phyloP scores from a whole-genome alignment of 179 eudicot genomes.

The Amaranthus tricolor region DNA sequence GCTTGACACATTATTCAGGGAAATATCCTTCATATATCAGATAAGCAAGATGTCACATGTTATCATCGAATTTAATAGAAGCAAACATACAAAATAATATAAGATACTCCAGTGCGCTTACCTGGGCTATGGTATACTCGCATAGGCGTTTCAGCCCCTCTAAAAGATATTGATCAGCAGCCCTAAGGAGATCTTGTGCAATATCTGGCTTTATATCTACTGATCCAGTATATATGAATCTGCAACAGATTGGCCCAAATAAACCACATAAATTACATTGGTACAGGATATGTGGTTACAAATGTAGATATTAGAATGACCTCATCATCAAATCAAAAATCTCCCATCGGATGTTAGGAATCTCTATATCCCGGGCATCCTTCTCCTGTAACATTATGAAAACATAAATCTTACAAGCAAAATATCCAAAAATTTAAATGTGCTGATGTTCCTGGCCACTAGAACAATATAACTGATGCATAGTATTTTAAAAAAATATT shows the following conservation, averaged over 20 bases:
- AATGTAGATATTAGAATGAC: slow-evolving; percentile 11
- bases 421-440: neutral
- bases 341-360: slow-evolving; percentile 49
- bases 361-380: slow-evolving; percentile 43
- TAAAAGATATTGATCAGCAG: slow-evolving; percentile 89
- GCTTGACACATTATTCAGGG: slow-evolving; percentile 58
- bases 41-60: neutral
- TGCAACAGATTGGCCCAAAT: slow-evolving; percentile 26
- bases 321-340: slow-evolving; percentile 53
- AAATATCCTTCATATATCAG: slow-evolving; percentile 50
- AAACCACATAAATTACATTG: neutral
- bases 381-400: slow-evolving; percentile 31
- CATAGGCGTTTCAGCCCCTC: slow-evolving; percentile 89
- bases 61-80: slow-evolving; percentile 7
- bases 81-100: slow-evolving; percentile 2
- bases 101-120: slow-evolving; percentile 23
- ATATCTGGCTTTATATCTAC: slow-evolving; percentile 63
- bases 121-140: slow-evolving; percentile 86
- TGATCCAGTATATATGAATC: slow-evolving; percentile 91
- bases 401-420: slow-evolving; percentile 10
- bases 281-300: neutral
- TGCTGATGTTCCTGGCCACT: neutral
- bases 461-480: neutral
- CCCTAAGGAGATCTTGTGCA: slow-evolving; percentile 86
- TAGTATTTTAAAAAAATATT: neutral